Evolutionary conservation across 305 asterid genomes (phyloP).

Genomic region (Caryopteris hybrid): DNA sequence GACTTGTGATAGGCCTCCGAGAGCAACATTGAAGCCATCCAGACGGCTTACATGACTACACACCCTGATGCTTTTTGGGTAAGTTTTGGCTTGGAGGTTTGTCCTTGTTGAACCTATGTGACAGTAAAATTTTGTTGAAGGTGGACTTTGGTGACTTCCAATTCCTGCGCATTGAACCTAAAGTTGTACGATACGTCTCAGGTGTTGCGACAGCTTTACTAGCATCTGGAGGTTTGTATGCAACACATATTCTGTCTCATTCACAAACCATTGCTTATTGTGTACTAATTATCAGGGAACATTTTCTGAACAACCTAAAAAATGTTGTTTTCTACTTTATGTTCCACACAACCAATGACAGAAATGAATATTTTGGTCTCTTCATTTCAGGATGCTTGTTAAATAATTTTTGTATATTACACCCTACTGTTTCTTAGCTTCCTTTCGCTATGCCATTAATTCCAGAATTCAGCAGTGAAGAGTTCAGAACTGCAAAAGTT

Average conservation of each 20-base stretch:
- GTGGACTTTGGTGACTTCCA: slow-evolving; percentile 89
- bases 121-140: slow-evolving; percentile 31
- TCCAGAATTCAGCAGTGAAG: slow-evolving; percentile 69
- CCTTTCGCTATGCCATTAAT: slow-evolving; percentile 12
- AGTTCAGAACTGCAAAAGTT: slow-evolving; percentile 57
- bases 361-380: neutral
- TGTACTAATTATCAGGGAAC: neutral
- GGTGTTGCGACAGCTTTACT: slow-evolving; percentile 74
- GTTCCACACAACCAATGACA: neutral
- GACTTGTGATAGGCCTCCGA: slow-evolving; percentile 37
- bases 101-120: neutral
- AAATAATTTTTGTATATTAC: neutral
- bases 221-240: slow-evolving; percentile 69
- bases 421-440: neutral
- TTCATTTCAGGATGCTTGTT: slow-evolving; percentile 5
- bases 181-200: slow-evolving; percentile 55
- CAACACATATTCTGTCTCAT: neutral
- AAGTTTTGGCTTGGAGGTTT: slow-evolving; percentile 3
- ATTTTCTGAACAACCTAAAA: neutral
- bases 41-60: slow-evolving; percentile 55
- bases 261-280: neutral
- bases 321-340: neutral
- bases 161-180: slow-evolving; percentile 71
- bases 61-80: slow-evolving; percentile 91
- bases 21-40: slow-evolving; percentile 45